Conservation (phyloP, 305 asterid species). For the Fraxinus paxiana region DNA sequence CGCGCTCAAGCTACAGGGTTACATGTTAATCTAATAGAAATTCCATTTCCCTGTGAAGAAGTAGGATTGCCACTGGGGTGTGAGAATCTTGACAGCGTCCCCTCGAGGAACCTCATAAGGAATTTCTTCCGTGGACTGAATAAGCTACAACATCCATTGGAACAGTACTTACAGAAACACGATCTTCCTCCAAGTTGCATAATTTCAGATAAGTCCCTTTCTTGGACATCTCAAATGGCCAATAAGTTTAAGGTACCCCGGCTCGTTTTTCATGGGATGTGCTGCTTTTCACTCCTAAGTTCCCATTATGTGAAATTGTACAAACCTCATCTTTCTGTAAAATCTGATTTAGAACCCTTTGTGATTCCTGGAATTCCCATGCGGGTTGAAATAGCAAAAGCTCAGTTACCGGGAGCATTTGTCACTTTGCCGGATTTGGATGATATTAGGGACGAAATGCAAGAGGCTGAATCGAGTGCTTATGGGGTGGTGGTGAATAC, state of each 20-base stretch:
- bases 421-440: constrained; percentile 17
- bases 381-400: constrained; percentile 38
- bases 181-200: constrained; percentile 44
- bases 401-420: constrained; percentile 31
- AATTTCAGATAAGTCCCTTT: constrained; percentile 46
- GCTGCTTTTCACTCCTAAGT: constrained; percentile 39
- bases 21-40: constrained; percentile 15
- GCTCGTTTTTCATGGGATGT: constrained; percentile 42
- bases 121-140: constrained; percentile 39
- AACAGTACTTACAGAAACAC: constrained; percentile 24
- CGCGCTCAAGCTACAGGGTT: constrained; percentile 27
- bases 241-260: constrained; percentile 28
- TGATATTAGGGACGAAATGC: constrained; percentile 26
- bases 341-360: constrained; percentile 44
- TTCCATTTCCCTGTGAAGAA: constrained; percentile 35
- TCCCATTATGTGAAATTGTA: constrained; percentile 22
- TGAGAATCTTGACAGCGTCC: constrained; percentile 44
- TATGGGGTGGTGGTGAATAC: constrained; percentile 50
- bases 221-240: constrained; percentile 46
- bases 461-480: constrained; percentile 37
- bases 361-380: constrained; percentile 46
- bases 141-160: constrained; percentile 31
- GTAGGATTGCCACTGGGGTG: constrained; percentile 39
- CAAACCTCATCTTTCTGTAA: constrained; percentile 19
- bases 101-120: constrained; percentile 32